Evolutionary conservation across 176 grass and related monocot genomes (phyloP), one percentile per base, ranked within the genome.

Genomic region (Avena insularis): DNA sequence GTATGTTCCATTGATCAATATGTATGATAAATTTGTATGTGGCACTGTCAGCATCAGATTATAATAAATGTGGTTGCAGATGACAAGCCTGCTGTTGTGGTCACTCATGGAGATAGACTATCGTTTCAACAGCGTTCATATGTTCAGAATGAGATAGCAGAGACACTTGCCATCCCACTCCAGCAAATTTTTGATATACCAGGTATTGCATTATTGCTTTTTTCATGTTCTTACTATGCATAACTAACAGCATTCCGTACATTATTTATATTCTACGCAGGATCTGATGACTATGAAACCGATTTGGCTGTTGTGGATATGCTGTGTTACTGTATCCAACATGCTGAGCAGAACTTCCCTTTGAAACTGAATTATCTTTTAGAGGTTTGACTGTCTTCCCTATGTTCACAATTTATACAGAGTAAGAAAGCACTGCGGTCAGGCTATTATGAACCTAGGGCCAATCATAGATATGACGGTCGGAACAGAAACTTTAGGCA

Each of bases 141-240:
- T 83, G 72, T 94, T 82, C 88, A 10, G 16, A 60, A 63, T n/a
- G 58, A 88, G 71, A 83, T 94, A 79, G 88, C 82, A 77, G 88
- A 92, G 17, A 27, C 91, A 49, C 64, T 94, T 23, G 79, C 68
- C 64, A 90, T 94, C 88, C 87, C 93, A 80, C 78, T 87, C 12
- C 67, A 87, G 66, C 88, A 94, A 87, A 90, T 92, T 71, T 94
- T 92, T 92, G 85, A 86, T 81, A 88, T 94, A 54, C 74, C 93
- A 90, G 90, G 93, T 94, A 78, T 40, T 71, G 25, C 33, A 15
- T 51, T 21, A 11, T 59, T 69, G 23, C 66, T 29, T 72, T 66
- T 54, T 8, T n/a, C 55, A 73, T 36, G 12, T 60, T 84, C 12
- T 54, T 3, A 21, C 12, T 69, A 45, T 50, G 20, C 35, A 79